Conservation (phyloP, 331 rosid species). For the Quercus tomentella region DNA sequence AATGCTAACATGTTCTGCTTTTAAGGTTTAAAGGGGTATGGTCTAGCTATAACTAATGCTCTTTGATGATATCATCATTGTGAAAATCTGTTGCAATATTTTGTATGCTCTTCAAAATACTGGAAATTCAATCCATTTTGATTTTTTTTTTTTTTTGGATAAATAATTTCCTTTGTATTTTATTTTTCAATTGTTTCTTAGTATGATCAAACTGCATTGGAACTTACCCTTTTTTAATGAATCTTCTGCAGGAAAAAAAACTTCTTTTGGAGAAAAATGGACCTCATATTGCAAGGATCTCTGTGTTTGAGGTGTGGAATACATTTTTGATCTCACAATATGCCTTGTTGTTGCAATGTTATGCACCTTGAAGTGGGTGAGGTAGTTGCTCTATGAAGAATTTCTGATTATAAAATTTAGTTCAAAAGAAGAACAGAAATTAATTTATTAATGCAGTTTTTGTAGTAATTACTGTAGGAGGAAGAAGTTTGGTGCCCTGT, state of each 20-base stretch:
- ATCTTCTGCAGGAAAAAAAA: slow-evolving; percentile 66
- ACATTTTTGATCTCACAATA: slow-evolving; percentile 2
- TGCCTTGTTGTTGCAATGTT: neutral
- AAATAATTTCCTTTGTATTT: neutral
- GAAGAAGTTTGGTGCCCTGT: neutral
- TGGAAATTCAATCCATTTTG: neutral
- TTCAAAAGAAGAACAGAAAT: neutral
- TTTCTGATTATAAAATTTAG: neutral
- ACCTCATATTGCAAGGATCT: slow-evolving; percentile 75
- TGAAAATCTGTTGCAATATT: neutral
- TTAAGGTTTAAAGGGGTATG: too few relatives aligned
- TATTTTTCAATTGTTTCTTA: neutral
- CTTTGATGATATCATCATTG: neutral
- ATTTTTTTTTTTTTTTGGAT: too few relatives aligned
- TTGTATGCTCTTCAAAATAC: neutral
- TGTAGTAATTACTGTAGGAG: neutral
- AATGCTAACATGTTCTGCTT: too few relatives aligned
- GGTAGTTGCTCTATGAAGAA: neutral
- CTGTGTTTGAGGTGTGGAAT: slow-evolving; percentile 76
- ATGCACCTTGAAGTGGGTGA: slow-evolving; percentile 4
- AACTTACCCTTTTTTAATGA: slow-evolving; percentile 1
- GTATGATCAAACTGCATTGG: neutral
- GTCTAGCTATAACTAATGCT: neutral
- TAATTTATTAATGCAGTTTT: neutral
- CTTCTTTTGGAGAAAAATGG: slow-evolving; percentile 80